Base-by-base conservation (phyloP, 2,329 filamentous ascomycete species). In the Aureobasidium vineae region DNA sequence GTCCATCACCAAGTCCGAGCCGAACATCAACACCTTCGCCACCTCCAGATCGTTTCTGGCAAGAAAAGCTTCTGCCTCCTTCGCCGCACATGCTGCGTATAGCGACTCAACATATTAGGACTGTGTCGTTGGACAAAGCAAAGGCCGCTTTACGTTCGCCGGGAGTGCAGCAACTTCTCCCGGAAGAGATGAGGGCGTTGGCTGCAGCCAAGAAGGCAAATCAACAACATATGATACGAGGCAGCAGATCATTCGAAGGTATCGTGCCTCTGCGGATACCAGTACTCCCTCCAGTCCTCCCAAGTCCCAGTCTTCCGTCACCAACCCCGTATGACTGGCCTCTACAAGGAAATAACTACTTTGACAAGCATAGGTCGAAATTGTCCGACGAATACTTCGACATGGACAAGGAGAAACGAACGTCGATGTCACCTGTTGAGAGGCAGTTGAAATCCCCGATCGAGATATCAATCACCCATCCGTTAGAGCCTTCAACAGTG, bases 1-100 rank as follows among this genome's bases (percentile, higher is more conserved):
- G 64, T 41, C 64, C 64, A 16, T 66, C 64, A 1, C 56, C 65
- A 21, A 66, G 65, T 21, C 65, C 65, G 15, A 61, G 56, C 23
- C 56, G 43, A 11, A 31, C 21, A 4, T 47, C 45, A 11, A 56
- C 50, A 31, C 63, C 50, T 45, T 65, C 52, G 38, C 40, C 65
- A n/a, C 49, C 47, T 19, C 43, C 43, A 23, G 41, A 21, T 16
- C 26, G 53, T 6, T 33, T 31, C 15, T 52, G 49, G 11, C 21
- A 5, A n/a, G 45, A 56, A 16, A 7, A 8, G 15, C 47, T 63
- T 19, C 38, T 66, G 23, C 65, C 56, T 16, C 36, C 38, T 28
- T n/a, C 65, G 26, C 41, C 40, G 4, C 54, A 21, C 5, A 36
- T 49, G 36, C 10, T 50, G 8, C 23, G n/a, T 13, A 8, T 63